These are phyloP conservation scores for Fusarium napiforme DNA, from an alignment of 2,329 filamentous ascomycete species.

Conservation along the genomic window DNA sequence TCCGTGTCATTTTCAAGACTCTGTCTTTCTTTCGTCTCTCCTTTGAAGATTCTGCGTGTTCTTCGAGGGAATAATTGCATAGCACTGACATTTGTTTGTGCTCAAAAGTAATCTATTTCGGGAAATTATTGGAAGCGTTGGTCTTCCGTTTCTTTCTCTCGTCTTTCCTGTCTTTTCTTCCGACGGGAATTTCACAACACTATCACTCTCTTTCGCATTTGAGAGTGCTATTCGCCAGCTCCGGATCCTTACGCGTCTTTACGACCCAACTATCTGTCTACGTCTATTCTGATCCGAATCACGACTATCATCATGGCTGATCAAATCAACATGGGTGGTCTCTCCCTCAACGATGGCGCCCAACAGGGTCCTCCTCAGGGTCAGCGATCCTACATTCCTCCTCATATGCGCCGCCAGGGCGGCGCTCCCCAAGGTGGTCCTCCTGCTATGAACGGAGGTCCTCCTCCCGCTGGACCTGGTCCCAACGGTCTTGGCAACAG, in stretches of 20 bases:
- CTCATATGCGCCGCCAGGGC: slow-evolving; percentile 73
- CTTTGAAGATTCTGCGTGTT: slow-evolving; percentile 60
- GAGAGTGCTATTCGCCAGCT: slow-evolving; percentile 44
- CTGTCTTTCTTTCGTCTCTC: slow-evolving; percentile 57
- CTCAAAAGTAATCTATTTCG: slow-evolving; percentile 48
- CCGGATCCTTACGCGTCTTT: slow-evolving; percentile 34
- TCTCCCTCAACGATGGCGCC: slow-evolving; percentile 67
- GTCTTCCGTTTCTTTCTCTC: slow-evolving; percentile 50
- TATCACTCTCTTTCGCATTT: slow-evolving; percentile 39
- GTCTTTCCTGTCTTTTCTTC: slow-evolving; percentile 47
- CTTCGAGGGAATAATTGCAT: slow-evolving; percentile 54
- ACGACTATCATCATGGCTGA: slow-evolving; percentile 74
- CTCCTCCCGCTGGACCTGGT: slow-evolving; percentile 39
- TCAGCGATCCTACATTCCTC: slow-evolving; percentile 81
- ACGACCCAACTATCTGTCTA: slow-evolving; percentile 34
- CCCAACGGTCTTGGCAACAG: slow-evolving; percentile 68
- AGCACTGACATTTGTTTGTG: slow-evolving; percentile 48
- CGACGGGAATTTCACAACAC: slow-evolving; percentile 45
- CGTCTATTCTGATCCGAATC: slow-evolving; percentile 38
- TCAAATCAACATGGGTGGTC: slow-evolving; percentile 83
- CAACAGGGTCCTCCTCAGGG: slow-evolving; percentile 44
- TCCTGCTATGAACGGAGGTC: slow-evolving; percentile 25
- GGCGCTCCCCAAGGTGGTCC: slow-evolving; percentile 44
- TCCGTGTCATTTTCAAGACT: slow-evolving; percentile 48
- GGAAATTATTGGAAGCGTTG: slow-evolving; percentile 48